Conservation (phyloP, 768 basidiomycete genomes). For the Coprinopsis strossmayeri region DNA sequence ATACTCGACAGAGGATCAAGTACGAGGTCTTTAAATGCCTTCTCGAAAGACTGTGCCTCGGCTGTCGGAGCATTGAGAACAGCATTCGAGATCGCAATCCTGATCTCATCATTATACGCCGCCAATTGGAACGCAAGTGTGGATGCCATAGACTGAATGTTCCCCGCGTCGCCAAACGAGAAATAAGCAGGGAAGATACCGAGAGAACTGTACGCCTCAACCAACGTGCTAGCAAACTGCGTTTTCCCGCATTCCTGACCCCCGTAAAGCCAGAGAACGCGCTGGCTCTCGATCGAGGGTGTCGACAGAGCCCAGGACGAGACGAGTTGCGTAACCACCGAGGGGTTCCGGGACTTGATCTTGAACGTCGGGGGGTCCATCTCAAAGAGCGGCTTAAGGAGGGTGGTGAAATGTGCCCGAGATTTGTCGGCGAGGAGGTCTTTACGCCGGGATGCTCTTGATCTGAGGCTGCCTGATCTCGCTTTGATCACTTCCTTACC, state of each 20-base stretch:
- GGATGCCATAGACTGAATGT: not conserved
- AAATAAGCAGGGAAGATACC: slow-evolving; percentile 3
- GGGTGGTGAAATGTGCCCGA: not conserved
- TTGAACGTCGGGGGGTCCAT: not conserved
- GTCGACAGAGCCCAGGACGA: slow-evolving; percentile 3
- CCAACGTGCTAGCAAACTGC: not conserved
- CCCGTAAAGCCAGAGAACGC: slow-evolving; percentile 4
- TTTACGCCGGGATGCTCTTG: slow-evolving; percentile 1
- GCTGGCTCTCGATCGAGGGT: not conserved
- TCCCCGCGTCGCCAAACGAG: not conserved
- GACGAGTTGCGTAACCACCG: not conserved
- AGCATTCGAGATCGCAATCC: not conserved
- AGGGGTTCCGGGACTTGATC: not conserved
- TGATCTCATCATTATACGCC: slow-evolving; percentile 4
- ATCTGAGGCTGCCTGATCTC: not conserved
- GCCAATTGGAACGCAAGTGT: slow-evolving; percentile 7
- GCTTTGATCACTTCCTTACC: not conserved
- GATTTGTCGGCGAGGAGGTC: too few species aligned
- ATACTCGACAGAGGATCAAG: not conserved
- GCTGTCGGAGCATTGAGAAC: not conserved
- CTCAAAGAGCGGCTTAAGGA: not conserved
- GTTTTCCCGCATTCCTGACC: slow-evolving; percentile 3
- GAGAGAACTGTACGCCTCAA: slow-evolving; percentile 1
- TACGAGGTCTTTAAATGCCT: slow-evolving; percentile 2
- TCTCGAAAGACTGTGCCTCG: not conserved